A percentile compares a stretch with the other conserved stretches of the same genome.
These are phyloP conservation scores for Fusarium continuum DNA, from an alignment of 2,329 filamentous ascomycete genomes.

Conservation along the genomic window DNA sequence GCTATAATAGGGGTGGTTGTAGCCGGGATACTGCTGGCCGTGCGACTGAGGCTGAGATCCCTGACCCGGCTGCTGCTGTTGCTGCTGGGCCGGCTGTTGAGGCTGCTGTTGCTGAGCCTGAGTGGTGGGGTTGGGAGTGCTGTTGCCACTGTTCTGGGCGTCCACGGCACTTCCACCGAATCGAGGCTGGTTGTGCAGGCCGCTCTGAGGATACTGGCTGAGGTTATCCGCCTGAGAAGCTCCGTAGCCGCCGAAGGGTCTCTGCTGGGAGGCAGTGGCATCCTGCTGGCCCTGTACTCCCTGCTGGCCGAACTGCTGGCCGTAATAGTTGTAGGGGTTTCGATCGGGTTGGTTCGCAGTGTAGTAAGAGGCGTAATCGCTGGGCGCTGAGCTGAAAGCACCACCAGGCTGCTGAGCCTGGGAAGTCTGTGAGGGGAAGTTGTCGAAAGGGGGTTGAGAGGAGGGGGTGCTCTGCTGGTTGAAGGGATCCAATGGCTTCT, in stretches of 20 bases:
- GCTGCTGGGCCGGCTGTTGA: slow-evolving; percentile 57
- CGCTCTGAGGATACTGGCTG: slow-evolving; percentile 79
- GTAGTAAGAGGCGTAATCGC: slow-evolving; percentile 88
- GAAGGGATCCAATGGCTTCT: slow-evolving; percentile 91
- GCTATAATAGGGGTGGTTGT: slow-evolving; percentile 67
- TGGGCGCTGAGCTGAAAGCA: slow-evolving; percentile 76
- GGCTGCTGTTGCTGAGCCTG: slow-evolving; percentile 61
- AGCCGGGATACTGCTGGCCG: slow-evolving; percentile 61
- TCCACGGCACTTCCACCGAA: slow-evolving; percentile 69
- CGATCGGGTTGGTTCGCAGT: slow-evolving; percentile 77
- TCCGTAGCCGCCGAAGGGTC: slow-evolving; percentile 80
- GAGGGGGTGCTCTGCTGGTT: slow-evolving; percentile 71
- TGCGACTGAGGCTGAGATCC: slow-evolving; percentile 57
- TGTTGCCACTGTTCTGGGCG: slow-evolving; percentile 85
- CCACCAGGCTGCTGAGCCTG: slow-evolving; percentile 70
- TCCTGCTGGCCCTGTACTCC: slow-evolving; percentile 77
- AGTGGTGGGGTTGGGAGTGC: slow-evolving; percentile 83
- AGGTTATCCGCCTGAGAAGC: slow-evolving; percentile 69
- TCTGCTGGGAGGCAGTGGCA: slow-evolving; percentile 73
- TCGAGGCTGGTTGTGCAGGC: slow-evolving; percentile 65
- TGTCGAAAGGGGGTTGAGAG: slow-evolving; percentile 67
- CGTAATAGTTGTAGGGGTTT: slow-evolving; percentile 83
- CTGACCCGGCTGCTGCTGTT: slow-evolving; percentile 53
- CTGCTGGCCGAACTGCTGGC: slow-evolving; percentile 66
- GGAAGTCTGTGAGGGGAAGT: slow-evolving; percentile 66